Base-by-base conservation (phyloP, 2,329 filamentous ascomycete species). In the Monilinia aucupariae region DNA sequence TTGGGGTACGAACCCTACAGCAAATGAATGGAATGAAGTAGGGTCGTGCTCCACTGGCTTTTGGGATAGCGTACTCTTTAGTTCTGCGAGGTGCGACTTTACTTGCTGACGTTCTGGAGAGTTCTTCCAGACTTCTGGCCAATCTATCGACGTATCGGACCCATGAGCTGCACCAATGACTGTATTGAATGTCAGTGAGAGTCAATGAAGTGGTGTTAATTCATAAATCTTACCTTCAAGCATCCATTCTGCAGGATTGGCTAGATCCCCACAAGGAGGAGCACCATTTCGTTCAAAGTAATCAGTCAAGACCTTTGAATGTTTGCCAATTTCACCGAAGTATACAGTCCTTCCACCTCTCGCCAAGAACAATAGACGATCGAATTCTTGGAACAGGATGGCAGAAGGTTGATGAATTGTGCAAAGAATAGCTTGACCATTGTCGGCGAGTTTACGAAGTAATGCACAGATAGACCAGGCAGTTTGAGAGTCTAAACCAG, bases 331-430 rank as follows among this genome's bases (percentile, higher is more conserved):
- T 4, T 90, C 85, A 62, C 89, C 90, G 71, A 91, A 93, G 78
- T 94, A 94, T 52, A 93, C 88, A 1, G 89, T 91, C 72, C 80
- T 83, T 62, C 90, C 90, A 62, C 90, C 90, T 71, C 84, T 87
- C 41, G 87, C 86, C 20, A 94, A 78, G 78, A 94, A 91, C 39
- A 93, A 80, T 9, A 94, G 82, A 64, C 89, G 84, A 71, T 94
- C 90, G 73, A 94, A 97, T 64, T 91, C 88, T 74, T 96, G 90
- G 80, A 97, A 96, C 60, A 97, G 82, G 82, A 96, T 92, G 41
- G 92, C 92, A 17, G 91, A 96, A n/a, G 93, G 93, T 76, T 97
- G 93, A 75, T 97, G 93, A 65, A 97, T 97, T 0, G 93, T 97
- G 78, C 92, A 96, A n/a, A 97, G 85, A 76, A 97, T 91, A 59